phyloP scores from a whole-genome alignment of 495 filamentous ascomycete species.

The Stereocaulon alpinum region DNA sequence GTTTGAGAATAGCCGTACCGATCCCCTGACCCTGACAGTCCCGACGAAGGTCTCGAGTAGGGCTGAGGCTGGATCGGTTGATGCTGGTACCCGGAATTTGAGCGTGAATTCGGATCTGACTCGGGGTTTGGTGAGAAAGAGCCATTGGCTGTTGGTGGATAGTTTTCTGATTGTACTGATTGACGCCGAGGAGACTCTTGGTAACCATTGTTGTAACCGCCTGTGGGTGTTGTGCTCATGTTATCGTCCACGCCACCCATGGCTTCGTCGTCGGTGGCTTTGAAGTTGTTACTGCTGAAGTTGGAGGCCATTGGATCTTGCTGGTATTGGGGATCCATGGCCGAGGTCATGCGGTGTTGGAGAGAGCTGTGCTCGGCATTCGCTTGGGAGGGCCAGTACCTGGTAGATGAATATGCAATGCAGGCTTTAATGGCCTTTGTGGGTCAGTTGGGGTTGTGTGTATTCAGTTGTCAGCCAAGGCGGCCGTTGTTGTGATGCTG shows the following conservation, averaged over 20 bases:
- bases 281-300: conserved; percentile 20
- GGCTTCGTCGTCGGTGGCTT: conserved; percentile 24
- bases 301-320: conserved; percentile 23
- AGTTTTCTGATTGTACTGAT: conserved; percentile 35
- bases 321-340: conserved; percentile 26
- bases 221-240: conserved; percentile 23
- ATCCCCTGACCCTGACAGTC: conserved; percentile 38
- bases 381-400: neutral
- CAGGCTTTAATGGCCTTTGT: neutral
- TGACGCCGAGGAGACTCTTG: conserved; percentile 35
- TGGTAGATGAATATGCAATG: neutral
- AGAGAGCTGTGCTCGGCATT: neutral
- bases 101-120: conserved; percentile 32
- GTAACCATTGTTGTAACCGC: conserved; percentile 23
- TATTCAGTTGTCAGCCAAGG: neutral
- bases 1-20: conserved; percentile 32
- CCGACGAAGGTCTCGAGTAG: conserved; percentile 41
- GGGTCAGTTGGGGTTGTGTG: neutral
- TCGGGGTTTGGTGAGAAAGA: conserved; percentile 35
- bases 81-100: conserved; percentile 34
- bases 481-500: neutral
- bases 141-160: conserved; percentile 30
- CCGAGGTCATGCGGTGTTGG: conserved; percentile 1
- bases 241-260: conserved; percentile 32
- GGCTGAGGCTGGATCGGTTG: conserved; percentile 33